Conservation (phyloP, 192 early-diverging fungal species). For the Mortierella claussenii region DNA sequence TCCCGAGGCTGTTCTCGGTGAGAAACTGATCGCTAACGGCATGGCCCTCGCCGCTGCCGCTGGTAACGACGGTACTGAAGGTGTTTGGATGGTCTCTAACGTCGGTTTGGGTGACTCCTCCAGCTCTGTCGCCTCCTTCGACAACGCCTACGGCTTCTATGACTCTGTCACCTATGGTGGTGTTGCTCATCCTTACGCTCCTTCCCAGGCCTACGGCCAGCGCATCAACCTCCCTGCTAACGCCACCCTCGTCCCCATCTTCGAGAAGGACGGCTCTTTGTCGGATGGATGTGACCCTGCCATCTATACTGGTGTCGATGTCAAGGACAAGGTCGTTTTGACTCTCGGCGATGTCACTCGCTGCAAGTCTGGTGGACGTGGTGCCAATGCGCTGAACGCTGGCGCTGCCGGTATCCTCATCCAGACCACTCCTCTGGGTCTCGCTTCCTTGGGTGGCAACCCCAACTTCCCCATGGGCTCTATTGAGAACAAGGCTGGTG, state of each 20-base stretch:
- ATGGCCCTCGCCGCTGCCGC: too few species aligned
- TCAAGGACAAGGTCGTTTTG: constrained; percentile 59
- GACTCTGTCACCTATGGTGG: constrained; percentile 12
- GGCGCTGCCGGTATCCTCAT: constrained; percentile 25
- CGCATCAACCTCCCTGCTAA: constrained; percentile 54
- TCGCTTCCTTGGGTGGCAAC: constrained; percentile 20
- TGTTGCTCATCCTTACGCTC: constrained; percentile 1
- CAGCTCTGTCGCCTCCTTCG: constrained; percentile 44
- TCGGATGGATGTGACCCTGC: constrained; percentile 28
- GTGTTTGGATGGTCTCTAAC: too few species aligned
- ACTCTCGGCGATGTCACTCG: constrained; percentile 52
- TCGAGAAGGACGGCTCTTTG: constrained; percentile 17
- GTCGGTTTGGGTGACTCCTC: constrained; percentile 64
- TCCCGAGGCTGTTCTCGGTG: too few species aligned
- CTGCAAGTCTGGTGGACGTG: too few species aligned
- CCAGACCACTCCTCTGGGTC: constrained; percentile 44
- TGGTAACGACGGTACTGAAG: too few species aligned
- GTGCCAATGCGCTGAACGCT: constrained; percentile 18
- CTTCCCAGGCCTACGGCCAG: constrained; percentile 2
- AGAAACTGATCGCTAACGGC: too few species aligned
- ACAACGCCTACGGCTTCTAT: constrained; percentile 14
- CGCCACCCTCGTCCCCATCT: constrained; percentile 28
- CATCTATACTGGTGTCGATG: background rate
- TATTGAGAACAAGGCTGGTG: constrained; percentile 45
- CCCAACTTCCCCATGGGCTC: constrained; percentile 40